A percentile compares a stretch with the other conserved stretches of the same genome.
Evolutionary conservation across 176 grass and related monocot genomes (phyloP).

Genomic region (Dendrocalamus sinicus): DNA sequence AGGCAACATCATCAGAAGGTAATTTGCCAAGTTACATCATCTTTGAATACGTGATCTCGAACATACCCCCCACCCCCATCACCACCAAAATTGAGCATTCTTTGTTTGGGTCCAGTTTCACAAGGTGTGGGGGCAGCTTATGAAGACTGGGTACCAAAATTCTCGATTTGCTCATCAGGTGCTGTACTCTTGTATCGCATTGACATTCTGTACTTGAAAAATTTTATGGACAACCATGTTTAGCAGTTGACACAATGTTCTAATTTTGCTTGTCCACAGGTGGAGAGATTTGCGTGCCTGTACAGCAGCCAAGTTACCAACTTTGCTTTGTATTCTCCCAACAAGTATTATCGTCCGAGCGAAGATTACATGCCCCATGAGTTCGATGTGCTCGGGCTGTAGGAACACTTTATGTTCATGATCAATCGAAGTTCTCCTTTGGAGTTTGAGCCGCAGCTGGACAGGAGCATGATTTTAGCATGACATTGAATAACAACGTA

Average conservation of each 20-base stretch:
- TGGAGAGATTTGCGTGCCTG: conserved; percentile 95
- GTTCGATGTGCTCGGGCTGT: conserved; percentile 82
- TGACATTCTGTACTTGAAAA: conserved; percentile 2
- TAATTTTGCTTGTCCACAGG: conserved; percentile 48
- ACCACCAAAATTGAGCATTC: background rate
- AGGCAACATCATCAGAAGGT: conserved; percentile 80
- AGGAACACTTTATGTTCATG: background rate
- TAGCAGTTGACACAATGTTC: conserved; percentile 5
- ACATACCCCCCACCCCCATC: background rate
- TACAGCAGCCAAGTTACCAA: conserved; percentile 96
- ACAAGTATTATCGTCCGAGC: conserved; percentile 95
- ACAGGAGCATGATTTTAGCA: conserved; percentile 34
- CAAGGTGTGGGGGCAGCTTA: conserved; percentile 97
- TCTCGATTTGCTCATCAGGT: conserved; percentile 99
- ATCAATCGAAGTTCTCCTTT: background rate
- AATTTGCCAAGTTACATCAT: conserved; percentile 3
- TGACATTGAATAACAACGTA: conserved; percentile 29
- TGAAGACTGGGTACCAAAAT: conserved; percentile 99
- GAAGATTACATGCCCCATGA: conserved; percentile 99
- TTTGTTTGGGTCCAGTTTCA: conserved; percentile 74
- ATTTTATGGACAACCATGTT: background rate
- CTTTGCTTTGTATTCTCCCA: conserved; percentile 81
- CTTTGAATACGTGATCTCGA: background rate
- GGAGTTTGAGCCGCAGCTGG: conserved; percentile 21
- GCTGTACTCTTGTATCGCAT: background rate